Evolutionary conservation across 1,284 basidiomycete species (phyloP), one percentile per base, ranked within the genome.

Genomic region (Agroathelia rolfsii): DNA sequence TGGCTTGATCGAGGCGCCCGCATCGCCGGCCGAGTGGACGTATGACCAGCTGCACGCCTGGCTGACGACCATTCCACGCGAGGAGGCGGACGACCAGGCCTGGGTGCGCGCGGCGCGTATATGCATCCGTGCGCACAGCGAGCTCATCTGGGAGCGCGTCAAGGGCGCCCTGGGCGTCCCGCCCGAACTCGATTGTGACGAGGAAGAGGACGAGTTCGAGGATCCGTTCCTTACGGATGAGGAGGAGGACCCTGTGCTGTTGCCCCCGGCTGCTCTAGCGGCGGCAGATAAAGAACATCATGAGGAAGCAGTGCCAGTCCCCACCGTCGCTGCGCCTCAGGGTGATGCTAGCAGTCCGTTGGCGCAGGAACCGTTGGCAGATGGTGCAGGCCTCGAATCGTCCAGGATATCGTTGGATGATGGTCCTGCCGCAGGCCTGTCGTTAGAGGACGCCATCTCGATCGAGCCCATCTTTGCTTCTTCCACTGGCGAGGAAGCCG

Each of bases 61-160:
- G 61, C 58, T 86, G 24, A 76, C 69, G 14, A 58, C 59, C 25
- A 58, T 76, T 18, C 67, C 76, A 39, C 68, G 83, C 6, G 61
- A 70, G 24, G 55, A 67, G 16, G 69, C 62, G 0, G 59, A 70
- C 6, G 83, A 87, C 44, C 57, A 61, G 8, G 45, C 68, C 20
- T 87, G 80, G 79, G 69, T 75, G 27, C 59, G 63, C 40, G 65
- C 67, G 17, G 65, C 72, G 2, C 70, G 79, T n/a, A 66, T 61
- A 35, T 84, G 79, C 46, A 66, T 87, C 44, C 58, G 78, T 12
- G 53, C 65, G 12, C 76, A 74, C 42, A 79, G 76, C 15, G 82
- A 87, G 50, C 67, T 83, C 31, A 76, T 86, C 38, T 87, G 82
- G 82, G 83, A 86, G 51, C 69, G 82, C 32, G 59, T 86, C 47